These are phyloP conservation scores for Flaveria ramosissima DNA, from an alignment of 129 eudicot genomes.

Conservation along the genomic window DNA sequence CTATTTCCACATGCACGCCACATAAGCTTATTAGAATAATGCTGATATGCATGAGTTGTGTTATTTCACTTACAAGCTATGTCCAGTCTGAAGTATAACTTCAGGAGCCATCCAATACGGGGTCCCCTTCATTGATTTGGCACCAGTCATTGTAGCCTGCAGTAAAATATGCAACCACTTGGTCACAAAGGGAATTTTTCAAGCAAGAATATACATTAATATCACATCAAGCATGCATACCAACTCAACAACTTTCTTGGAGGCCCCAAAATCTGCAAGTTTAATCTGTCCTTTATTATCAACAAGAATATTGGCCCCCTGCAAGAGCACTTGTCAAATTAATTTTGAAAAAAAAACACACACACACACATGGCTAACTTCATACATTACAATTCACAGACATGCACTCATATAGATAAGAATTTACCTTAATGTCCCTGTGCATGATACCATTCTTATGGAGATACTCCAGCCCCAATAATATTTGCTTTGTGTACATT, in stretches of 20 bases:
- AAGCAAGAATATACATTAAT: background rate
- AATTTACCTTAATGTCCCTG: conserved; percentile 88
- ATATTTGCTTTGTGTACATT: conserved; percentile 89
- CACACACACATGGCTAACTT: conserved; percentile 22
- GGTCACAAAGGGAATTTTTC: background rate
- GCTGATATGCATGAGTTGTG: conserved; percentile 18
- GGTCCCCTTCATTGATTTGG: conserved; percentile 31
- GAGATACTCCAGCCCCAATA: conserved; percentile 86
- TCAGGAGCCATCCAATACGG: conserved; percentile 59
- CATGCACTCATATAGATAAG: background rate
- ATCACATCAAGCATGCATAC: conserved; percentile 38
- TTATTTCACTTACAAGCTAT: conserved; percentile 22
- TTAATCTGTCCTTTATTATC: conserved; percentile 94
- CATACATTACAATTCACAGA: conserved; percentile 5
- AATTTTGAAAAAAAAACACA: background rate
- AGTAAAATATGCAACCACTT: background rate
- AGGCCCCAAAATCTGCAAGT: conserved; percentile 99
- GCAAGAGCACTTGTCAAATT: conserved; percentile 34
- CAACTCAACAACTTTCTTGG: conserved; percentile 98
- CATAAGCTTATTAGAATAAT: background rate
- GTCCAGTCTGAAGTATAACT: conserved; percentile 41
- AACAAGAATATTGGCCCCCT: conserved; percentile 99
- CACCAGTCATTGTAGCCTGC: conserved; percentile 22
- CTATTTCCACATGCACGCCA: background rate
- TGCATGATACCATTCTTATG: conserved; percentile 95